These are phyloP conservation scores for Cryptococcus sp. DNA, from an alignment of 1,284 basidiomycete species.

Conservation along the genomic window DNA sequence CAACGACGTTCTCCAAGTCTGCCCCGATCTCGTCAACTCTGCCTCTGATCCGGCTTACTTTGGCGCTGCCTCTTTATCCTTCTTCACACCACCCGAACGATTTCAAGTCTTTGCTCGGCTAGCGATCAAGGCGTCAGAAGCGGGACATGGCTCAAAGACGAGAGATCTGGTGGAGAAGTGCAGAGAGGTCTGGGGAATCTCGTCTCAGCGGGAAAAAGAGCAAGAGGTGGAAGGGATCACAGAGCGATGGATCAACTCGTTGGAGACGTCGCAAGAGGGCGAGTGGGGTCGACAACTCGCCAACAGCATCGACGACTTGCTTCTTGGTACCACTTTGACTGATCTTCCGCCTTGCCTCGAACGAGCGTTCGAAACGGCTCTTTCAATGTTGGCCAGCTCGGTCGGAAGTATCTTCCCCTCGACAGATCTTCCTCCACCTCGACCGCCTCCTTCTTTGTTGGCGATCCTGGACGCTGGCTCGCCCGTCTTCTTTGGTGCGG, in stretches of 20 bases:
- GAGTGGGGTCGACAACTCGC: conserved; percentile 10
- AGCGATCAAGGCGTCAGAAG: conserved; percentile 15
- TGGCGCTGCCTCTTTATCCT: conserved; percentile 5
- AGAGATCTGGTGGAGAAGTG: conserved; percentile 39
- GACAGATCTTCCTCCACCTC: conserved; percentile 18
- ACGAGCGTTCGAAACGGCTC: conserved; percentile 18
- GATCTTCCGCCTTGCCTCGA: conserved; percentile 18
- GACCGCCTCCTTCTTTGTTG: conserved; percentile 29
- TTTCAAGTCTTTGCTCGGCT: conserved; percentile 31
- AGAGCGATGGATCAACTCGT: conserved; percentile 26
- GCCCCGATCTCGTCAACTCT: conserved; percentile 25
- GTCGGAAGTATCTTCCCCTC: conserved; percentile 32
- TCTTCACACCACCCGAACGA: conserved; percentile 32
- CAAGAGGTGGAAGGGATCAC: conserved; percentile 30
- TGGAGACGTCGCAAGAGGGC: conserved; percentile 25
- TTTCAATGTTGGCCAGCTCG: conserved; percentile 16
- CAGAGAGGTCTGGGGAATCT: conserved; percentile 39
- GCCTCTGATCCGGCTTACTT: background rate
- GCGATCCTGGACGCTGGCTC: conserved; percentile 27
- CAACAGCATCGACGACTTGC: conserved; percentile 22
- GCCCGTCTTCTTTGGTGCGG: conserved; percentile 17
- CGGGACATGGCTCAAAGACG: conserved; percentile 17
- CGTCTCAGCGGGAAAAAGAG: conserved; percentile 28
- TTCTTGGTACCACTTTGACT: conserved; percentile 7
- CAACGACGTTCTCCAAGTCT: conserved; percentile 16